Evolutionary conservation across 1,284 basidiomycete species (phyloP).

Genomic region (Trichosporon inkin): DNA sequence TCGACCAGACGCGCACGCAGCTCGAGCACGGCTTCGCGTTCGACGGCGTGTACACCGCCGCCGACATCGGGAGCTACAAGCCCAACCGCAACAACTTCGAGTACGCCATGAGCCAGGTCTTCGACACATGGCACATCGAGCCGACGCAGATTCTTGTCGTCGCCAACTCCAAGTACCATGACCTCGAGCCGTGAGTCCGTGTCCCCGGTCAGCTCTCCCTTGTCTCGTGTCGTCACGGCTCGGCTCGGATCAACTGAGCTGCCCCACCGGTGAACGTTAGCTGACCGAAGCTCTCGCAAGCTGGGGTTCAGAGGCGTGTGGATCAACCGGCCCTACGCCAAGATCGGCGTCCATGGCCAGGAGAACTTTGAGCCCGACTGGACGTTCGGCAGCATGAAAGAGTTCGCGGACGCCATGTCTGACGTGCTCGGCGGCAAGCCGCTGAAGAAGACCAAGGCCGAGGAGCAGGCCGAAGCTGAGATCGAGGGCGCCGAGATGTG

Average conservation of each 20-base stretch:
- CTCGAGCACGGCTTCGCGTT: constrained; percentile 32
- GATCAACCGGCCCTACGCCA: constrained; percentile 31
- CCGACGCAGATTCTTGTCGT: constrained; percentile 32
- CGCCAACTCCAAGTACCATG: constrained; percentile 34
- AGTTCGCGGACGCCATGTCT: constrained; percentile 14
- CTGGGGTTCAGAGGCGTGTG: constrained; percentile 35
- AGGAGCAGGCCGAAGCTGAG: constrained; percentile 93
- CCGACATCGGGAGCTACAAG: constrained; percentile 41
- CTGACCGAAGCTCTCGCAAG: constrained; percentile 28
- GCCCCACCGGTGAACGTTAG: neutral
- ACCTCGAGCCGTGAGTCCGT: constrained; percentile 32
- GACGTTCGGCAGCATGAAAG: constrained; percentile 18
- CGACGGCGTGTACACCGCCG: constrained; percentile 35
- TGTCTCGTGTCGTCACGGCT: too few species aligned
- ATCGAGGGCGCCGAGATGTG: constrained; percentile 59
- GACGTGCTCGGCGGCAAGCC: neutral
- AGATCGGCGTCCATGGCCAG: constrained; percentile 18
- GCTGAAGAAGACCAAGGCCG: constrained; percentile 70
- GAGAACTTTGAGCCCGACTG: constrained; percentile 20
- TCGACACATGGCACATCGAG: constrained; percentile 29
- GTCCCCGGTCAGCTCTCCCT: too few species aligned
- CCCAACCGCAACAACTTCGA: constrained; percentile 36
- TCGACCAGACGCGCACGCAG: constrained; percentile 28
- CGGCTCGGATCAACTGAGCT: too few species aligned
- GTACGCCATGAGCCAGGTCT: constrained; percentile 30